These are phyloP conservation scores for Termitomyces bulborhizus DNA, from an alignment of 768 basidiomycete species.

Conservation along the genomic window DNA sequence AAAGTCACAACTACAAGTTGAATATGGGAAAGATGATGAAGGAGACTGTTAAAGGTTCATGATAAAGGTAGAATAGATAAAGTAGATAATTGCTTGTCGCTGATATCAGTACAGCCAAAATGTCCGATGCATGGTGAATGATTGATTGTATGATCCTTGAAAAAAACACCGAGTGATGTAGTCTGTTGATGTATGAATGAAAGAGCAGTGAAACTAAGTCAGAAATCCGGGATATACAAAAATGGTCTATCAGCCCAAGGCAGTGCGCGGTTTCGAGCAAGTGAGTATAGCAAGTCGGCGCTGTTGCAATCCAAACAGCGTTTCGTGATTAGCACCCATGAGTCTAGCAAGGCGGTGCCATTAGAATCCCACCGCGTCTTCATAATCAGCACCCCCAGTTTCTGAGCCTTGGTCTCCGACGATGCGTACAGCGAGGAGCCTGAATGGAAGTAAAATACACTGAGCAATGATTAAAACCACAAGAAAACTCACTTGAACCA, in stretches of 20 bases:
- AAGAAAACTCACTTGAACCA: conserved; percentile 7
- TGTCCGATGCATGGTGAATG: not conserved
- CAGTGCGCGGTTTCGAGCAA: not conserved
- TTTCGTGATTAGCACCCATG: too few relatives aligned
- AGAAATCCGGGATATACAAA: not conserved
- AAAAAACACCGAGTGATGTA: not conserved
- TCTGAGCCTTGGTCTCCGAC: not conserved
- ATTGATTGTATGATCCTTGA: not conserved
- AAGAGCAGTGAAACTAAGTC: not conserved
- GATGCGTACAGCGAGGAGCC: not conserved
- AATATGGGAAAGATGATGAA: not conserved
- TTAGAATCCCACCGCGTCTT: not conserved
- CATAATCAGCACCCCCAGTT: not conserved
- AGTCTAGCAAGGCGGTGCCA: not conserved
- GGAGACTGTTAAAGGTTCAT: not conserved
- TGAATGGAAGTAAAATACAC: not conserved
- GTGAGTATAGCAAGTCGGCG: too few relatives aligned
- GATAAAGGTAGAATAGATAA: not conserved
- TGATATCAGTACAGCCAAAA: not conserved
- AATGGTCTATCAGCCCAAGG: not conserved
- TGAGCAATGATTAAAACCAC: not conserved
- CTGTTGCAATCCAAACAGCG: too few relatives aligned
- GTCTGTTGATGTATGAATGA: not conserved
- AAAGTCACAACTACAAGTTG: too few relatives aligned
- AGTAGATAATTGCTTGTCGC: not conserved